Percentiles rank a stretch among this genome's conserved stretches.
phyloP scores from a whole-genome alignment of 176 grass and related monocot species.

The Stipa capillata region DNA sequence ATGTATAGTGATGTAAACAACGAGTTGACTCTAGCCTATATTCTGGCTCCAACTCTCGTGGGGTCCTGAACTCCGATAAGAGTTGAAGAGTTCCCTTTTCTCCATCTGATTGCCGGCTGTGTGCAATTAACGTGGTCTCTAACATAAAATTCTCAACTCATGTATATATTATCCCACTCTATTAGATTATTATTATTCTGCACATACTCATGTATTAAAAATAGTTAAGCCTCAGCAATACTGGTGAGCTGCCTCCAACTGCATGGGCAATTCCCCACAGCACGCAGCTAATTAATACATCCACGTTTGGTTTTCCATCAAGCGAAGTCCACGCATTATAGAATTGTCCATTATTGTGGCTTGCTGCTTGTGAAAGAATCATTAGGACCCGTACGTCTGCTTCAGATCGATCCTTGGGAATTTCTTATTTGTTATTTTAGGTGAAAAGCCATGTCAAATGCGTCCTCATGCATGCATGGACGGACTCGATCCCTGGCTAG shows the following conservation, averaged over 20 bases:
- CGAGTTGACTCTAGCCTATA: background rate
- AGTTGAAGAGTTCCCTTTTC: slow-evolving; percentile 23
- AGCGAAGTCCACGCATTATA: slow-evolving; percentile 23
- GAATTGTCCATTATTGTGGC: slow-evolving; percentile 21
- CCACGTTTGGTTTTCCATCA: slow-evolving; percentile 21
- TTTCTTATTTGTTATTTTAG: background rate
- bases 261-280: background rate
- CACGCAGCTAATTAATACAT: background rate
- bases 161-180: background rate
- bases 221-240: background rate
- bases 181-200: background rate
- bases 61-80: background rate
- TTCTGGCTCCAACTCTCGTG: background rate
- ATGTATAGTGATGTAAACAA: background rate
- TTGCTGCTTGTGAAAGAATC: background rate
- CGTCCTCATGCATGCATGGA: slow-evolving; percentile 28
- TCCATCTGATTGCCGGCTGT: background rate
- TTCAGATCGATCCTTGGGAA: background rate
- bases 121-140: slow-evolving; percentile 18
- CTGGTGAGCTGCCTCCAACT: background rate
- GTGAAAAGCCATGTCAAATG: background rate
- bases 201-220: background rate
- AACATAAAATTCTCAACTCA: background rate
- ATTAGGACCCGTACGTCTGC: background rate
- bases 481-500: background rate